A percentile compares a stretch with the other conserved stretches of the same genome.
Conservation (phyloP, 2,329 filamentous ascomycete genomes). For the Pyrenophora teres region DNA sequence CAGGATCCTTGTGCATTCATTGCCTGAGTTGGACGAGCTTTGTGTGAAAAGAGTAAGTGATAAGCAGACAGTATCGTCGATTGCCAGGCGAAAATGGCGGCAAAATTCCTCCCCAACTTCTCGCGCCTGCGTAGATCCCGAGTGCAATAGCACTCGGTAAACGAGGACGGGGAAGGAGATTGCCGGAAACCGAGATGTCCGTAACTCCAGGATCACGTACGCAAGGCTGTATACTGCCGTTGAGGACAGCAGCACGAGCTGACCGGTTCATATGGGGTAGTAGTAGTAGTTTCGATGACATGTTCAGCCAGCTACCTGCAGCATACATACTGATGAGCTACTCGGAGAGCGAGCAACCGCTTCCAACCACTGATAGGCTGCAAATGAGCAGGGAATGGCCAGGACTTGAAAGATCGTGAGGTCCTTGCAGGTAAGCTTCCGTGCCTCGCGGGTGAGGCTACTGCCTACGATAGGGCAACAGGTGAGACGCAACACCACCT, state of each 20-base stretch:
- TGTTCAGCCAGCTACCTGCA: neutral
- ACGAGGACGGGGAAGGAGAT: neutral
- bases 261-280: neutral
- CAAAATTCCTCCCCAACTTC: constrained; percentile 3
- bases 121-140: constrained; percentile 1
- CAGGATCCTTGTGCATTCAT: neutral
- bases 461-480: neutral
- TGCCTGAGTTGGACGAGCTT: neutral
- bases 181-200: constrained; percentile 5
- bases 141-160: neutral
- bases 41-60: neutral
- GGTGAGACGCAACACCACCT: neutral
- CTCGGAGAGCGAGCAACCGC: neutral
- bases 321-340: neutral
- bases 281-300: neutral
- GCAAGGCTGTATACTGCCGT: constrained; percentile 9
- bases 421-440: constrained; percentile 4
- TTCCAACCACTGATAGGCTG: too few species aligned
- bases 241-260: neutral
- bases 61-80: neutral
- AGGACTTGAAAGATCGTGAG: neutral
- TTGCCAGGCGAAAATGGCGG: constrained; percentile 8
- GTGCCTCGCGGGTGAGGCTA: constrained; percentile 13
- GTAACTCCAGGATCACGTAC: neutral
- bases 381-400: neutral